Conservation (phyloP, 2,329 filamentous ascomycete genomes). For the Colletotrichum falcatum region DNA sequence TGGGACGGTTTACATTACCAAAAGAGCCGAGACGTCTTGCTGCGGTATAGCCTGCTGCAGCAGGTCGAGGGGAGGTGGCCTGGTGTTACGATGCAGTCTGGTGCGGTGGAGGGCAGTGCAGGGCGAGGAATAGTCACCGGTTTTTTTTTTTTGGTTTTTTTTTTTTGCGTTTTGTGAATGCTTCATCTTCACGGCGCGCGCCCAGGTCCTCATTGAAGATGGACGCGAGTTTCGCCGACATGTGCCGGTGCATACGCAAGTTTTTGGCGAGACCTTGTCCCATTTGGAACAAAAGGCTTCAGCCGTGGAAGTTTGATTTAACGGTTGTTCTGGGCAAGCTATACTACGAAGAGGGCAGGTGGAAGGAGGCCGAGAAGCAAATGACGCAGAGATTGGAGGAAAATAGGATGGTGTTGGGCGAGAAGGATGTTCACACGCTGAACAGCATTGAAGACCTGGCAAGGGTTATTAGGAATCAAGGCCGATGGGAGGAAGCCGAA, state of each 20-base stretch:
- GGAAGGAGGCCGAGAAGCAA: not conserved
- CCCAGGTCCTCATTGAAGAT: not conserved
- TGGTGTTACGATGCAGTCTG: not conserved
- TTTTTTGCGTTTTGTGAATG: not conserved
- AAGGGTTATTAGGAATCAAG: rapidly evolving
- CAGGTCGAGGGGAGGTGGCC: not conserved
- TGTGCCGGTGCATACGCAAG: not conserved
- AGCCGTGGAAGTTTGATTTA: not conserved
- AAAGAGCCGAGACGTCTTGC: not conserved
- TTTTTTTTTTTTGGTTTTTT: too few relatives aligned
- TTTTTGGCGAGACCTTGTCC: not conserved
- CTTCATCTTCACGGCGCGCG: not conserved
- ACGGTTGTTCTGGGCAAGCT: not conserved
- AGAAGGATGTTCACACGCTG: too few relatives aligned
- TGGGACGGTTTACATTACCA: not conserved
- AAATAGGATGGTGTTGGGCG: not conserved
- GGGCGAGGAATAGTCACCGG: not conserved
- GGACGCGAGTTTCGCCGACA: not conserved
- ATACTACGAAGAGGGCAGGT: not conserved
- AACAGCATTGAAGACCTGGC: not conserved
- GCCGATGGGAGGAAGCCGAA: not conserved
- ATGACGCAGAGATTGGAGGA: not conserved
- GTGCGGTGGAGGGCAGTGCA: not conserved
- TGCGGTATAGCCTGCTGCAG: not conserved
- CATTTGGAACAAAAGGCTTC: too few relatives aligned